phyloP scores from a whole-genome alignment of 441 rosid genomes.

The Euphorbia celastroides region DNA sequence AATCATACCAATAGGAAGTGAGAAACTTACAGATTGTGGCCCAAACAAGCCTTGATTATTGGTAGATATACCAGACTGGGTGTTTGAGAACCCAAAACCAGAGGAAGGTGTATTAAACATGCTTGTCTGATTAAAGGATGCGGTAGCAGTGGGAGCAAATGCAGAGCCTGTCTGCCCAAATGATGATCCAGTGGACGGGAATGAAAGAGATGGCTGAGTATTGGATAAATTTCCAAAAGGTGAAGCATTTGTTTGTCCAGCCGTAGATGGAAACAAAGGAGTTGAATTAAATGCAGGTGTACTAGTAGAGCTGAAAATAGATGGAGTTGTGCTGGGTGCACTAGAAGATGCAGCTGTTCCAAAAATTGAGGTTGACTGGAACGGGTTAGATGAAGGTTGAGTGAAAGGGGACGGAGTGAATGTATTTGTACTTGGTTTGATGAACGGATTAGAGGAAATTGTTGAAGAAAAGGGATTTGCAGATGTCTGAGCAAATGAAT shows the following conservation, averaged over 20 bases:
- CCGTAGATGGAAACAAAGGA: conserved; percentile 45
- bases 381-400: conserved; percentile 40
- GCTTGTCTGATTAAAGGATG: conserved; percentile 40
- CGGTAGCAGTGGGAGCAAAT: conserved; percentile 37
- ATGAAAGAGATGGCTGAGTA: conserved; percentile 57
- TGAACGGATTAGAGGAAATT: conserved; percentile 45
- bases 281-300: conserved; percentile 48
- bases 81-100: conserved; percentile 50
- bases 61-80: conserved; percentile 47
- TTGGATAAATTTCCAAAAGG: conserved; percentile 43
- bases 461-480: conserved; percentile 46
- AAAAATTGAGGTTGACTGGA: conserved; percentile 52
- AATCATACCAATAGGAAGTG: not conserved
- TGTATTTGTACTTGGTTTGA: conserved; percentile 35
- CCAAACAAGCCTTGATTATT: conserved; percentile 37
- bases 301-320: conserved; percentile 44
- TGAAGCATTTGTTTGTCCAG: conserved; percentile 40
- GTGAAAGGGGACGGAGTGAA: conserved; percentile 44
- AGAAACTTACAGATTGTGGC: conserved; percentile 50
- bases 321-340: conserved; percentile 34
- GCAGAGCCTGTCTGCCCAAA: conserved; percentile 40
- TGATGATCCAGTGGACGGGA: conserved; percentile 40
- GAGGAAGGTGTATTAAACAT: conserved; percentile 50
- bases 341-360: conserved; percentile 35
- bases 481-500: conserved; percentile 51